Base-by-base conservation (phyloP, 2,329 filamentous ascomycete genomes). In the Cladosporium colombiae region DNA sequence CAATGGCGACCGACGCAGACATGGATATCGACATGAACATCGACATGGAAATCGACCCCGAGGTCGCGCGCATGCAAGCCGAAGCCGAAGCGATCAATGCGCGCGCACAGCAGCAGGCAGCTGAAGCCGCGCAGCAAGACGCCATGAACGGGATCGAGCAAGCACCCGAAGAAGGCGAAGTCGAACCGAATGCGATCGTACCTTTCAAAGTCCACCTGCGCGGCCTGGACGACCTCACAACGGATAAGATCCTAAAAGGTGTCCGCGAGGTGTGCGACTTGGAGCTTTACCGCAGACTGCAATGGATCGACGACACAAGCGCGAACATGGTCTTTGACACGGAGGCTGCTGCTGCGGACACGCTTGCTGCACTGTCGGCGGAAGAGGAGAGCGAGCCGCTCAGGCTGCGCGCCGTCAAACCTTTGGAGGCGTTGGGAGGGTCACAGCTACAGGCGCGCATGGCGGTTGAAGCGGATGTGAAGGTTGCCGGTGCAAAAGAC, bases 271-370 rank as follows among this genome's bases (percentile, higher is more conserved):
- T 95, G 76, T 92, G 86, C 73, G 80, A 83, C 40, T 76, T 78
- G 16, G 82, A 84, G 64, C 74, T 81, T 62, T 82, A 88, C 65
- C 81, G 85, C 65, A 84, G 86, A 68, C 83, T 97, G 69, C 93
- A 98, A 80, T 99, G 95, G 95, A 92, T 99, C 70, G 92, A 98
- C 76, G 95, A 99, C 78, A 89, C 87, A 7, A 94, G 92, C 0
- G 92, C 92, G 68, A 98, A 98, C 75, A 82, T 97, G 62, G 79
- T 96, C 62, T 98, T 95, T 80, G 81, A 82, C 65, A 83, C 80
- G 40, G 74, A 81, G 14, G 81, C 84, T 53, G 78, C 83, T 14
- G 88, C 87, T 1, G 73, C 81, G 5, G 76, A 82, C 61, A 87
- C 87, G 23, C 79, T 90, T 27, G 73, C 76, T 35, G 80, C 81